These are phyloP conservation scores for Pythium sukuiense DNA, from an alignment of 352 stramenopile species.

Conservation along the genomic window DNA sequence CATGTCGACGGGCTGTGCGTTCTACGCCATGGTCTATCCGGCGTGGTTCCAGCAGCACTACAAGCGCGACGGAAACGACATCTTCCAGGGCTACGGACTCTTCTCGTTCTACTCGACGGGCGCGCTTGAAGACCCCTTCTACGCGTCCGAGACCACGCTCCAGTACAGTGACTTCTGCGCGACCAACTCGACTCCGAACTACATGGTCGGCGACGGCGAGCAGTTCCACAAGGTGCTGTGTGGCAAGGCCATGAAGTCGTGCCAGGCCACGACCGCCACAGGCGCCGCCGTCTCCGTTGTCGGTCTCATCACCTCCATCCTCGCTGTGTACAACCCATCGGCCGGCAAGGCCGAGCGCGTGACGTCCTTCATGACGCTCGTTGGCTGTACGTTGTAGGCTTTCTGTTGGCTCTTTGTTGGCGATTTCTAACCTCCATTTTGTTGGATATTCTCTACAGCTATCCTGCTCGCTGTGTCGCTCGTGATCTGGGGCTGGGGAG, in stretches of 20 bases:
- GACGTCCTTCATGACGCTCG: constrained; percentile 82
- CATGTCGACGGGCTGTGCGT: constrained; percentile 67
- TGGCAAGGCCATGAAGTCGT: constrained; percentile 66
- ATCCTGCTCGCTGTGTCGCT: constrained; percentile 68
- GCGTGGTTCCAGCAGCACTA: constrained; percentile 89
- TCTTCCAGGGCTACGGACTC: constrained; percentile 81
- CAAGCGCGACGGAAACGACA: constrained; percentile 60
- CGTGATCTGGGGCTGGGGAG: constrained; percentile 74
- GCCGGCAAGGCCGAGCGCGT: constrained; percentile 71
- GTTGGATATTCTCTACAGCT: constrained; percentile 32
- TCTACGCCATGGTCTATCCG: constrained; percentile 80
- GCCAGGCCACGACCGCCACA: constrained; percentile 62
- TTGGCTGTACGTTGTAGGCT: constrained; percentile 56
- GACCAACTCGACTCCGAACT: constrained; percentile 59
- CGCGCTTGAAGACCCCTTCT: constrained; percentile 70
- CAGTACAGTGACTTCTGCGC: constrained; percentile 78
- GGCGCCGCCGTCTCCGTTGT: constrained; percentile 63
- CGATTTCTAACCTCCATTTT: constrained; percentile 4
- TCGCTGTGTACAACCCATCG: constrained; percentile 74
- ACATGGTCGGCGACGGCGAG: constrained; percentile 78
- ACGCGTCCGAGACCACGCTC: constrained; percentile 74
- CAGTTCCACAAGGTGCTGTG: constrained; percentile 75
- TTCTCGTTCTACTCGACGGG: constrained; percentile 85
- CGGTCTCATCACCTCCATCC: constrained; percentile 62
- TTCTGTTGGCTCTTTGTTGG: background rate